These are phyloP conservation scores for Brassica cretica DNA, from an alignment of 345 rosid genomes.

Conservation along the genomic window DNA sequence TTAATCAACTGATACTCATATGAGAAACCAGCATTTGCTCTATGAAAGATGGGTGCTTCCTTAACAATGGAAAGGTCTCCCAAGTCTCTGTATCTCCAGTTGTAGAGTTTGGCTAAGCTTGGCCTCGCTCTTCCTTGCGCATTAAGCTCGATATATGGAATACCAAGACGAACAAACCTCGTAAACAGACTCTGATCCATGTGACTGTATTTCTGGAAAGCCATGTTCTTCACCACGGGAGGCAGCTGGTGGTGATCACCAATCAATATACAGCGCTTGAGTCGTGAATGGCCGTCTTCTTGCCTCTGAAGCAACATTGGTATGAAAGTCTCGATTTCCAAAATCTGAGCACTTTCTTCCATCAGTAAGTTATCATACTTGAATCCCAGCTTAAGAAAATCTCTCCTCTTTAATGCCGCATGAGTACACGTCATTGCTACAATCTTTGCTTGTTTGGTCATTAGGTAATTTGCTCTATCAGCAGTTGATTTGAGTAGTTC, in stretches of 20 bases:
- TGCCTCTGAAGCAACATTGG: slow-evolving; percentile 99
- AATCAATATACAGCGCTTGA: slow-evolving; percentile 91
- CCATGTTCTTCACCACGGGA: slow-evolving; percentile 99
- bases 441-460: slow-evolving; percentile 99
- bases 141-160: slow-evolving; percentile 97
- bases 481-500: slow-evolving; percentile 99
- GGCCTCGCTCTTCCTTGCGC: slow-evolving; percentile 99
- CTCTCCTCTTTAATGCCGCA: slow-evolving; percentile 98
- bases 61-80: slow-evolving; percentile 90
- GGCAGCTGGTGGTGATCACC: slow-evolving; percentile 99
- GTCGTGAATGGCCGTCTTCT: slow-evolving; percentile 95
- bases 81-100: slow-evolving; percentile 96
- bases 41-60: slow-evolving; percentile 64
- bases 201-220: slow-evolving; percentile 98
- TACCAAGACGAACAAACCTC: slow-evolving; percentile 94
- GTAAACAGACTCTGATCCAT: slow-evolving; percentile 99
- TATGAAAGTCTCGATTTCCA: slow-evolving; percentile 98
- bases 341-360: slow-evolving; percentile 99
- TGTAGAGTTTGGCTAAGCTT: slow-evolving; percentile 86
- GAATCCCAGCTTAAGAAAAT: slow-evolving; percentile 93
- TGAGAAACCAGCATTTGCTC: slow-evolving; percentile 92
- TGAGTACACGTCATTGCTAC: slow-evolving; percentile 99
- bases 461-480: slow-evolving; percentile 95
- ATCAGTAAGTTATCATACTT: slow-evolving; percentile 93
- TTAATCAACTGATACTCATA: slow-evolving; percentile 90